These are phyloP conservation scores for Mycena indigotica DNA, from an alignment of 768 basidiomycete species.

Conservation along the genomic window DNA sequence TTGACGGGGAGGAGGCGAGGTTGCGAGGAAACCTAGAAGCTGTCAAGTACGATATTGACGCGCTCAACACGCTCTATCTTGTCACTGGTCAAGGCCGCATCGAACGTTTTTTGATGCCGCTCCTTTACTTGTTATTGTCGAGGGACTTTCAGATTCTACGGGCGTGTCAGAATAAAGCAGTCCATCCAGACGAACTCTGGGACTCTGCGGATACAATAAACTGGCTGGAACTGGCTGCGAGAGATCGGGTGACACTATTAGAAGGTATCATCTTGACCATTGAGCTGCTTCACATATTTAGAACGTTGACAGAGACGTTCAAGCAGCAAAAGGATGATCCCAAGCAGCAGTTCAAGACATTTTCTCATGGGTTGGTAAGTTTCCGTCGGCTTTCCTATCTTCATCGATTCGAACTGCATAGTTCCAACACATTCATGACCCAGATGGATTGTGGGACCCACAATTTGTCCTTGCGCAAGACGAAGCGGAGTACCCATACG, in stretches of 20 bases:
- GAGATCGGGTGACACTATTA: conserved; percentile 27
- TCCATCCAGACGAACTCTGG: conserved; percentile 32
- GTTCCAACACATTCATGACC: conserved; percentile 23
- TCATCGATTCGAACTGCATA: background rate
- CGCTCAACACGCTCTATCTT: conserved; percentile 29
- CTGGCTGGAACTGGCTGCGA: conserved; percentile 23
- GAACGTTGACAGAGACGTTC: conserved; percentile 25
- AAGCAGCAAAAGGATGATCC: conserved; percentile 28
- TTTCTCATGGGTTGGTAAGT: conserved; percentile 31
- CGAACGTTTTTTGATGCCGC: conserved; percentile 38
- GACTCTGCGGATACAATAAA: conserved; percentile 25
- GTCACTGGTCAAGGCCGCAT: conserved; percentile 36
- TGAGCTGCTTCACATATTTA: background rate
- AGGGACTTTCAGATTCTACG: conserved; percentile 37
- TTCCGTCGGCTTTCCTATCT: background rate
- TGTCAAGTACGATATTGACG: conserved; percentile 35
- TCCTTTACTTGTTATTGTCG: conserved; percentile 37
- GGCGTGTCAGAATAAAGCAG: conserved; percentile 25
- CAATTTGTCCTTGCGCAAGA: conserved; percentile 20
- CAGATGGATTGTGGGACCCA: conserved; percentile 17
- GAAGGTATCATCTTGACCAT: conserved; percentile 20
- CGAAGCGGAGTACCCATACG: conserved; percentile 21
- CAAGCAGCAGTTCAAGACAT: conserved; percentile 27
- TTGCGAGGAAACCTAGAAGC: conserved; percentile 30
- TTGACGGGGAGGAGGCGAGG: conserved; percentile 28